A percentile compares a stretch with the other conserved stretches of the same genome.
phyloP scores from a whole-genome alignment of 2,329 filamentous ascomycete genomes.

The Penicillium italicum region DNA sequence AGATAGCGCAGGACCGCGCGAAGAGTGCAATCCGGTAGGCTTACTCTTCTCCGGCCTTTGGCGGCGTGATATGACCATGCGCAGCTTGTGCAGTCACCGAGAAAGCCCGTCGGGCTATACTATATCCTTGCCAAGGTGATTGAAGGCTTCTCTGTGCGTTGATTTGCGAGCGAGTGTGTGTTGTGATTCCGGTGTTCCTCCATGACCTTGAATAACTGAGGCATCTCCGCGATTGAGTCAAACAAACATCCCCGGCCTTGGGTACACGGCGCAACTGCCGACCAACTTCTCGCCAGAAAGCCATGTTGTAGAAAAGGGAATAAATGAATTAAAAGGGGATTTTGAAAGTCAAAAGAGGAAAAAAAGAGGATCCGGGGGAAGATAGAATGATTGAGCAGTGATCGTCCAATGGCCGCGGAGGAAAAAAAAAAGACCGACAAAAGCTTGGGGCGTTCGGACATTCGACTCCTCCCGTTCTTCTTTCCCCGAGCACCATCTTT shows the following conservation, averaged over 20 bases:
- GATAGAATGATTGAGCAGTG: constrained; percentile 10
- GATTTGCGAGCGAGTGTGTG: constrained; percentile 12
- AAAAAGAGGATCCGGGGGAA: constrained; percentile 22
- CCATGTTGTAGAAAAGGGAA: constrained; percentile 24
- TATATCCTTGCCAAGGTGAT: constrained; percentile 22
- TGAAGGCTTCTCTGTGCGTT: constrained; percentile 11
- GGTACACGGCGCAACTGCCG: constrained; percentile 49
- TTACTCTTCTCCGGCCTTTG: constrained; percentile 89
- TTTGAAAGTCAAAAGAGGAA: constrained; percentile 13
- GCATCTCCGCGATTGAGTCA: constrained; percentile 30
- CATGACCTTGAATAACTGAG: constrained; percentile 25
- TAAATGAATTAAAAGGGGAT: constrained; percentile 4
- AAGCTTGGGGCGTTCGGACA: constrained; percentile 21
- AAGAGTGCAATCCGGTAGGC: constrained; percentile 30
- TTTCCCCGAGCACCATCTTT: constrained; percentile 16
- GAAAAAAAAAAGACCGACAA: constrained; percentile 26
- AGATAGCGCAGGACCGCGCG: not conserved
- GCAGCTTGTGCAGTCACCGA: constrained; percentile 57
- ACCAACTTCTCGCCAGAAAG: constrained; percentile 34
- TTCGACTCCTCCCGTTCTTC: constrained; percentile 14
- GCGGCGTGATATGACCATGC: constrained; percentile 79
- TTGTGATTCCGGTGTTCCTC: constrained; percentile 15
- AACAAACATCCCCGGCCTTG: constrained; percentile 49
- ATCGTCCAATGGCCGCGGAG: constrained; percentile 25
- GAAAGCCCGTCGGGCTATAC: constrained; percentile 53